Evolutionary conservation across 1,284 basidiomycete species (phyloP).

Genomic region (Farysia itapuensis): DNA sequence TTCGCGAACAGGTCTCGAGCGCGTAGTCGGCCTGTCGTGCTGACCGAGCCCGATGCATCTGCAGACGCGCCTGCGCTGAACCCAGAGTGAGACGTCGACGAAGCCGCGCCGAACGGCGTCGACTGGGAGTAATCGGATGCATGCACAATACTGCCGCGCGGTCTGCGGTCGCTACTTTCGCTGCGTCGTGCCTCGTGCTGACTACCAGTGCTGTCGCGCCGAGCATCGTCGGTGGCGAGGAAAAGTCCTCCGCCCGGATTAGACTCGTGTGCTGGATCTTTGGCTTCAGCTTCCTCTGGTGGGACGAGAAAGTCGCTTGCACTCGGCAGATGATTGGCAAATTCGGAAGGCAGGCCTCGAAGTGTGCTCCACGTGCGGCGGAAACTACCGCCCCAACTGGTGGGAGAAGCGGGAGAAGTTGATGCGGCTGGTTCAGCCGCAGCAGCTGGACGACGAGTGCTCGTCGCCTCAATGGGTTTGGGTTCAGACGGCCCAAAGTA

Average conservation of each 20-base stretch:
- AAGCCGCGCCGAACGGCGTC: constrained; percentile 17
- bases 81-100: constrained; percentile 4
- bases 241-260: constrained; percentile 29
- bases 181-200: not conserved
- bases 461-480: constrained; percentile 8
- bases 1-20: constrained; percentile 22
- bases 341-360: constrained; percentile 28
- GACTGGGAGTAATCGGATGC: constrained; percentile 33
- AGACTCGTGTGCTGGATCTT: constrained; percentile 2
- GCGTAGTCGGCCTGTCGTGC: constrained; percentile 8
- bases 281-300: constrained; percentile 11
- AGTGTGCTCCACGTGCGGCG: constrained; percentile 43
- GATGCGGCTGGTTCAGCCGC: constrained; percentile 2
- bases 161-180: not conserved
- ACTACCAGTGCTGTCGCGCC: not conserved
- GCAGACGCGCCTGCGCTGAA: constrained; percentile 23
- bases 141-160: constrained; percentile 9
- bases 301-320: constrained; percentile 43
- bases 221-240: constrained; percentile 8
- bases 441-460: not conserved
- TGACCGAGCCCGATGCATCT: constrained; percentile 6
- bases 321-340: constrained; percentile 37
- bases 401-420: constrained; percentile 12
- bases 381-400: constrained; percentile 41
- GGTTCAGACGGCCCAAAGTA: constrained; percentile 26